Evolutionary conservation across 78 protist genomes (phyloP).

Genomic region (Isochrysis galbana): DNA sequence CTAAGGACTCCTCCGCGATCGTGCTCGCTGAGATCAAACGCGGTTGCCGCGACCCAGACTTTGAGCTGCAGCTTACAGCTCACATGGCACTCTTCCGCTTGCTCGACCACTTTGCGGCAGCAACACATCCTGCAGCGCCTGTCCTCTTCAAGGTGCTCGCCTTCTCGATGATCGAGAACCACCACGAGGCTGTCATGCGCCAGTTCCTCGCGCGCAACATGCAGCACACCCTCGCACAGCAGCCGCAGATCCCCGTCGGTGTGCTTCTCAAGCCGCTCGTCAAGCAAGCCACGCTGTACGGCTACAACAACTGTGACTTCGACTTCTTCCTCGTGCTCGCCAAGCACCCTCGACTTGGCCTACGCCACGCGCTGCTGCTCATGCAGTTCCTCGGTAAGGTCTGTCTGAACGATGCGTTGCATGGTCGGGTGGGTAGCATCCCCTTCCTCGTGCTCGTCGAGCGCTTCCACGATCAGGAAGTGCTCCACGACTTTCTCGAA

Average conservation of each 20-base stretch:
- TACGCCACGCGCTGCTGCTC: conserved; percentile 14
- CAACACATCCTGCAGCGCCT: background rate
- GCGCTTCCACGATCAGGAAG: background rate
- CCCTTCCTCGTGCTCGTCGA: background rate
- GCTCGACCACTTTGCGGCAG: background rate
- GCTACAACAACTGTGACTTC: background rate
- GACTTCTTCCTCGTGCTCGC: background rate
- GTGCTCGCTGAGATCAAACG: background rate
- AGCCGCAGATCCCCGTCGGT: background rate
- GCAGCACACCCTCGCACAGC: background rate
- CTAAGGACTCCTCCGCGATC: background rate
- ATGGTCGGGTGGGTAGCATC: background rate
- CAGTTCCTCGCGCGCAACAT: background rate
- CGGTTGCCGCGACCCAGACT: background rate
- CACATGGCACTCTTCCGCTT: background rate
- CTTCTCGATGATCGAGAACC: conserved; percentile 3
- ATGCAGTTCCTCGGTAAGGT: background rate
- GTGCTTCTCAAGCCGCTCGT: background rate
- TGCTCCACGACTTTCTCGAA: background rate
- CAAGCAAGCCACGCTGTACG: conserved; percentile 6
- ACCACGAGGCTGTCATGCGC: background rate
- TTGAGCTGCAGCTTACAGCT: background rate
- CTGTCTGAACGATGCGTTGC: conserved; percentile 9
- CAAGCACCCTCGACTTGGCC: background rate
- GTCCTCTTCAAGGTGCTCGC: background rate